Conservation (phyloP, 1,139 yeast genomes). For the Protomyces macrosporus region DNA sequence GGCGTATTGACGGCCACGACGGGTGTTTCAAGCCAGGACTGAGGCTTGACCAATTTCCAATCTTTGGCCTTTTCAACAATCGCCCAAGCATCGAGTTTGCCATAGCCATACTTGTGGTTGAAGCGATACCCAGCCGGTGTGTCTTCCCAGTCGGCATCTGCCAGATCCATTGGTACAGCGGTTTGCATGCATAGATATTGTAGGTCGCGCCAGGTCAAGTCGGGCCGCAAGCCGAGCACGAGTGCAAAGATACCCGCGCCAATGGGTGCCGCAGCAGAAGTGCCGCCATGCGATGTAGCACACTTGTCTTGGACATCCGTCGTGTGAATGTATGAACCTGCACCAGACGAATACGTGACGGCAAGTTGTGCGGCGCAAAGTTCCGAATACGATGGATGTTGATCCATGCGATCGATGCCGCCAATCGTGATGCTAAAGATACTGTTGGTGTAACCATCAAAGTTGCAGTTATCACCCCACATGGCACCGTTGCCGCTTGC, state of each 20-base stretch:
- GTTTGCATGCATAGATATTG: constrained; percentile 76
- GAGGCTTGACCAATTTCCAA: constrained; percentile 89
- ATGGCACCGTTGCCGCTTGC: constrained; percentile 95
- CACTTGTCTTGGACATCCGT: constrained; percentile 76
- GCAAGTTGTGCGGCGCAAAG: constrained; percentile 93
- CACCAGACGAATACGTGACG: constrained; percentile 90
- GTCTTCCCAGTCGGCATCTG: constrained; percentile 56
- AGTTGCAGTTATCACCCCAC: constrained; percentile 83
- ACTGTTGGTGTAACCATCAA: constrained; percentile 95
- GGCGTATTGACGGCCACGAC: constrained; percentile 39
- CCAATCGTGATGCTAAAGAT: constrained; percentile 93
- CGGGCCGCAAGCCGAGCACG: constrained; percentile 70
- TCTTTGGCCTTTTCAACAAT: constrained; percentile 67
- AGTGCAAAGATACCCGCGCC: constrained; percentile 92
- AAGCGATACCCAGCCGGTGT: constrained; percentile 56
- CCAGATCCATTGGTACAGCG: constrained; percentile 62
- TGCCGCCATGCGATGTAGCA: constrained; percentile 79
- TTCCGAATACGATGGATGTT: constrained; percentile 85
- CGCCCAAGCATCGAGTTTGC: constrained; percentile 76
- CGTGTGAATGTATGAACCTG: constrained; percentile 84
- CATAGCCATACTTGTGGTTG: constrained; percentile 88
- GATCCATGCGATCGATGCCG: constrained; percentile 79
- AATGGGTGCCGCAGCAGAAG: constrained; percentile 97
- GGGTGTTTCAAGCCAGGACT: constrained; percentile 68
- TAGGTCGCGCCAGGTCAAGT: constrained; percentile 91